Evolutionary conservation across 2,329 filamentous ascomycete species (phyloP).

Genomic region (Raffaelea albimanens): DNA sequence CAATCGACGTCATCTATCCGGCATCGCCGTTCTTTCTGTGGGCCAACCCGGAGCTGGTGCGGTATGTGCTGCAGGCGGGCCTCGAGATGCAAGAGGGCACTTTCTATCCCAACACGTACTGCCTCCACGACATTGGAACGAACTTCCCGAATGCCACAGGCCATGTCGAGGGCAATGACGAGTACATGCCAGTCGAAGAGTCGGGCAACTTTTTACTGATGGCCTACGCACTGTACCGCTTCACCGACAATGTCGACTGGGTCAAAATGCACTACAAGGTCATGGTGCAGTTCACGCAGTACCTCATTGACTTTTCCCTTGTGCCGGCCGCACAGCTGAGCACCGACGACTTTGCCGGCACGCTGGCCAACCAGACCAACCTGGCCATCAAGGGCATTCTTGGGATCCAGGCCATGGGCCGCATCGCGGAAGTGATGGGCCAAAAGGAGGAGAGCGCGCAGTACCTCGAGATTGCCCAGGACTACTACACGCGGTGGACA

Average conservation of each 20-base stretch:
- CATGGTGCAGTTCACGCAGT: too few species aligned
- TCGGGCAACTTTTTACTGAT: conserved; percentile 69
- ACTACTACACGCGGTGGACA: conserved; percentile 67
- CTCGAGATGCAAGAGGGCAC: conserved; percentile 72
- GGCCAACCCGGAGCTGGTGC: conserved; percentile 70
- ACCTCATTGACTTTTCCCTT: conserved; percentile 60
- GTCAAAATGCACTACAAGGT: too few species aligned
- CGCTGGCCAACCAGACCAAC: conserved; percentile 65
- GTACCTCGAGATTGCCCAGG: conserved; percentile 13
- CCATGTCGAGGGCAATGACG: conserved; percentile 56
- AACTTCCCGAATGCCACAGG: conserved; percentile 67
- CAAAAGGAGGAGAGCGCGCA: conserved; percentile 10
- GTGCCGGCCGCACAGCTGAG: conserved; percentile 63
- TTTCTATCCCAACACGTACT: conserved; percentile 72
- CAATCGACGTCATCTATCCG: conserved; percentile 78
- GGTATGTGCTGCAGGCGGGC: conserved; percentile 67
- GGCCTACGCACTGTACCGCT: conserved; percentile 35
- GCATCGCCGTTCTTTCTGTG: conserved; percentile 78
- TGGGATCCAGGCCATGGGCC: conserved; percentile 33
- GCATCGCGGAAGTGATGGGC: conserved; percentile 39
- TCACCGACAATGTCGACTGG: too few species aligned
- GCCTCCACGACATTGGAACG: conserved; percentile 64
- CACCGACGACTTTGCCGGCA: conserved; percentile 71
- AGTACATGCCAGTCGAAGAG: conserved; percentile 67
- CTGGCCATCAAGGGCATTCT: conserved; percentile 68